Percentiles rank a stretch among this genome's conserved stretches.
These are phyloP conservation scores for Sugiyamaella boreocaroliniensis DNA, from an alignment of 805 yeast species.

Conservation along the genomic window DNA sequence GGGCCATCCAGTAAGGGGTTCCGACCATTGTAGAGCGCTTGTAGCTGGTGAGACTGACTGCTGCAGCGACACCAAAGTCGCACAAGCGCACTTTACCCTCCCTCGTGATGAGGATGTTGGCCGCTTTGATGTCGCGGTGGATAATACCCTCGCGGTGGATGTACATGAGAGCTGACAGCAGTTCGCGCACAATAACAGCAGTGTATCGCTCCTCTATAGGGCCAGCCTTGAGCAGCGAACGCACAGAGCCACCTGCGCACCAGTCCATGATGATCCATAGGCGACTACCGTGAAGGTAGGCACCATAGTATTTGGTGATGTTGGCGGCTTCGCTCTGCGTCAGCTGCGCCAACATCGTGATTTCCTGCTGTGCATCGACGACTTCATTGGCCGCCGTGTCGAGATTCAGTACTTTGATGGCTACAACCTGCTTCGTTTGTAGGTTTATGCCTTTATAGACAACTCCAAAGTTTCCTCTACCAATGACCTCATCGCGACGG, in stretches of 20 bases:
- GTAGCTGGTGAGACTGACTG: conserved; percentile 62
- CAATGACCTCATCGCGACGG: conserved; percentile 83
- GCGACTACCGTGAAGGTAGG: conserved; percentile 79
- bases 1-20: conserved; percentile 54
- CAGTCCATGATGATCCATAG: conserved; percentile 97
- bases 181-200: conserved; percentile 78
- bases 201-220: conserved; percentile 76
- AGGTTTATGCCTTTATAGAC: conserved; percentile 71
- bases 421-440: conserved; percentile 69
- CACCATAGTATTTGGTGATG: conserved; percentile 87
- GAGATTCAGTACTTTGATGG: conserved; percentile 84
- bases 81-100: conserved; percentile 88
- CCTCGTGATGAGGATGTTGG: conserved; percentile 81
- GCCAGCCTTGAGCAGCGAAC: conserved; percentile 83
- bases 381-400: conserved; percentile 95
- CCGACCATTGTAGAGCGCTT: conserved; percentile 90
- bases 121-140: conserved; percentile 95
- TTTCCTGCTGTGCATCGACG: conserved; percentile 87
- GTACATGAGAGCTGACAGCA: conserved; percentile 65
- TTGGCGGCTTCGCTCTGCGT: conserved; percentile 69
- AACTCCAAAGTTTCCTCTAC: conserved; percentile 94
- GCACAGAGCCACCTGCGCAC: conserved; percentile 92
- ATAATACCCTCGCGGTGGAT: conserved; percentile 89
- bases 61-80: conserved; percentile 98
- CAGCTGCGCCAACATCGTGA: conserved; percentile 75